phyloP scores from a whole-genome alignment of 179 eudicot species.

The Beta corolliflora region DNA sequence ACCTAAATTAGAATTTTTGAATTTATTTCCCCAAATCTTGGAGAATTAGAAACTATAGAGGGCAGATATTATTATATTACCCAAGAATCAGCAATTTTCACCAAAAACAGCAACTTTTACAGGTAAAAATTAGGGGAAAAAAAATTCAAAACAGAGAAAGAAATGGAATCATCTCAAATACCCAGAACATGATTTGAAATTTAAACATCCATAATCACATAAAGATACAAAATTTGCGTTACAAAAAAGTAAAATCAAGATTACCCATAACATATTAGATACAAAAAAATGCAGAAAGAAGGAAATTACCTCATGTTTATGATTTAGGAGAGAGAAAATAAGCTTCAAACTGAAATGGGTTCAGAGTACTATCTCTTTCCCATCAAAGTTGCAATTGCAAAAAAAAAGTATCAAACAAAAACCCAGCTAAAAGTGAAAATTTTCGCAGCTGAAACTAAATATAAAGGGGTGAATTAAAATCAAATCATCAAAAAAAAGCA shows the following conservation, averaged over 20 bases:
- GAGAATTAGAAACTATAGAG: neutral
- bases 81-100: neutral
- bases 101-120: neutral
- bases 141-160: neutral
- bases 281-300: neutral
- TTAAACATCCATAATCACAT: neutral
- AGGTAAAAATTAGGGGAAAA: neutral
- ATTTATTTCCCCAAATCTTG: neutral
- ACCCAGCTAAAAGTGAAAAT: constrained; percentile 3
- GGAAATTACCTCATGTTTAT: constrained; percentile 28
- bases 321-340: neutral
- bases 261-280: constrained; percentile 23
- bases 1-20: neutral
- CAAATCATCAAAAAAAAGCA: neutral
- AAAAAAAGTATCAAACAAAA: neutral
- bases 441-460: constrained; percentile 9
- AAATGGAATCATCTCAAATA: constrained; percentile 19
- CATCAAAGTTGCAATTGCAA: constrained; percentile 13
- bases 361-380: constrained; percentile 8
- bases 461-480: neutral
- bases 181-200: constrained; percentile 25
- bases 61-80: neutral
- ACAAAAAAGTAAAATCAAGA: constrained; percentile 18
- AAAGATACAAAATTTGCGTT: neutral
- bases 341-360: constrained; percentile 18